phyloP scores from a whole-genome alignment of 148 eudicot genomes.

The Cornus florida region DNA sequence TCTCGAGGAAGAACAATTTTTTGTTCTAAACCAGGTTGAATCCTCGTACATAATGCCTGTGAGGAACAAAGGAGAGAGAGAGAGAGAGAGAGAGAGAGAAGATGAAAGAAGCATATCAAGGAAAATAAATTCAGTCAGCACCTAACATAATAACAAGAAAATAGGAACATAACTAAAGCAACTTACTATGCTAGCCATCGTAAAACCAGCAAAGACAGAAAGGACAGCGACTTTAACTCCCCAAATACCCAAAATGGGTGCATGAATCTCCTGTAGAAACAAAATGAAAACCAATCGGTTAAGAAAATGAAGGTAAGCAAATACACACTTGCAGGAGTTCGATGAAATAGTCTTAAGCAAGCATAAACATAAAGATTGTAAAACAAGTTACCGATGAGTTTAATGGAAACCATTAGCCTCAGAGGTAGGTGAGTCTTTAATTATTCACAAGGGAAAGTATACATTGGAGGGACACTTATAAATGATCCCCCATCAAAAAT shows the following conservation, averaged over 20 bases:
- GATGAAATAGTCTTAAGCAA: not conserved
- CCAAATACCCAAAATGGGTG: slow-evolving; percentile 77
- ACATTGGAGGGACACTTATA: not conserved
- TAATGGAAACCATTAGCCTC: not conserved
- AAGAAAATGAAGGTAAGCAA: slow-evolving; percentile 5
- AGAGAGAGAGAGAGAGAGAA: not conserved
- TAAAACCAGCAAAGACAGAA: slow-evolving; percentile 64
- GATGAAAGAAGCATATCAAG: not conserved
- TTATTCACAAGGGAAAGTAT: not conserved
- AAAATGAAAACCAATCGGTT: slow-evolving; percentile 11
- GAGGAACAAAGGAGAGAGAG: slow-evolving; percentile 13
- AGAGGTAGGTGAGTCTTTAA: not conserved
- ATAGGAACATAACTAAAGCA: slow-evolving; percentile 1
- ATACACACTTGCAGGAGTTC: not conserved
- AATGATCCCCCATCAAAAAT: not conserved
- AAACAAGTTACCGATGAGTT: not conserved
- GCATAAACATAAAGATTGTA: not conserved
- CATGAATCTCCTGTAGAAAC: slow-evolving; percentile 79
- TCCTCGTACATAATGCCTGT: slow-evolving; percentile 95
- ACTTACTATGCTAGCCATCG: slow-evolving; percentile 95
- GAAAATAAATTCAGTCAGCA: not conserved
- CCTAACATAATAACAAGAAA: not conserved
- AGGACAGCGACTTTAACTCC: slow-evolving; percentile 74
- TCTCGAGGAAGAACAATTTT: slow-evolving; percentile 97
- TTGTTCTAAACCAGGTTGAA: slow-evolving; percentile 97